Evolutionary conservation across 108 stramenopile species (phyloP).

Genomic region (Nannochloropsis salina): DNA sequence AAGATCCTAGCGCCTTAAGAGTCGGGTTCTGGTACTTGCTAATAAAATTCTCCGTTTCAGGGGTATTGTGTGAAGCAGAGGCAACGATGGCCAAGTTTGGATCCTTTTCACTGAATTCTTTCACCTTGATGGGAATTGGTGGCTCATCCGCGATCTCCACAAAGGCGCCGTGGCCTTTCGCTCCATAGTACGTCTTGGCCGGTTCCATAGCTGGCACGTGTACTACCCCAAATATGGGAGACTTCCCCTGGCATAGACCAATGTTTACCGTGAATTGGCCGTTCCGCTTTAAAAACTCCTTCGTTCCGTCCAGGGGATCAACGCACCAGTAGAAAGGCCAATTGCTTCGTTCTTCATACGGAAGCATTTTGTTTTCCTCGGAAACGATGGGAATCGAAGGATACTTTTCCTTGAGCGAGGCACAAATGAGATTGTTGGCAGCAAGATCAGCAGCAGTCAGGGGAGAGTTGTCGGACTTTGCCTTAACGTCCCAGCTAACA

Average conservation of each 20-base stretch:
- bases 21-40: slow-evolving; percentile 46
- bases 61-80: slow-evolving; percentile 43
- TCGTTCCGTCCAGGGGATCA: slow-evolving; percentile 51
- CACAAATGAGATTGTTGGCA: slow-evolving; percentile 50
- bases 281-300: slow-evolving; percentile 55
- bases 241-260: slow-evolving; percentile 36
- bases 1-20: slow-evolving; percentile 39
- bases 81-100: slow-evolving; percentile 45
- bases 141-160: slow-evolving; percentile 33
- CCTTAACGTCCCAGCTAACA: slow-evolving; percentile 47
- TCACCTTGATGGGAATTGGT: neutral
- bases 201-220: slow-evolving; percentile 46
- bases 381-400: slow-evolving; percentile 48
- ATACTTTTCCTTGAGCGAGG: slow-evolving; percentile 29
- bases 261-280: slow-evolving; percentile 54
- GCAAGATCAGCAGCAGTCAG: slow-evolving; percentile 44
- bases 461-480: slow-evolving; percentile 48
- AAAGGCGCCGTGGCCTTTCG: slow-evolving; percentile 42
- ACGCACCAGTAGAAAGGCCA: slow-evolving; percentile 49
- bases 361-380: slow-evolving; percentile 47
- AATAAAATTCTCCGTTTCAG: slow-evolving; percentile 50
- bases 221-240: slow-evolving; percentile 46
- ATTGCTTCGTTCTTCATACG: slow-evolving; percentile 42
- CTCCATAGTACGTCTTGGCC: slow-evolving; percentile 46
- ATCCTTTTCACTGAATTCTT: slow-evolving; percentile 41